Conservation (phyloP, 2,329 filamentous ascomycete species). For the Ophiognomonia clavigignenti-juglandacearum region DNA sequence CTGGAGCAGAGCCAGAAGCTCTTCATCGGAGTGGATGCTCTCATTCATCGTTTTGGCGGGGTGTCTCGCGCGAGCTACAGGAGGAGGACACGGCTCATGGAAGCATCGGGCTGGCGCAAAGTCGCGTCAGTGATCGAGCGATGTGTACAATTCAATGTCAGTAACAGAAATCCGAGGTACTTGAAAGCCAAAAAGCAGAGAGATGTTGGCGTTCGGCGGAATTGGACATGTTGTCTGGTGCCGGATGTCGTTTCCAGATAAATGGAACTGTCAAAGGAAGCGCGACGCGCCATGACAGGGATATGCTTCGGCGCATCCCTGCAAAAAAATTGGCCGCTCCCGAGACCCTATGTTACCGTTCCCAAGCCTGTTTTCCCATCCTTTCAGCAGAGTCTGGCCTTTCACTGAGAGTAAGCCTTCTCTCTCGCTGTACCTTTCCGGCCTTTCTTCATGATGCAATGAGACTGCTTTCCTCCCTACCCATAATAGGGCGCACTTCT, state of each 20-base stretch:
- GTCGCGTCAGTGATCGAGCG: too few species aligned
- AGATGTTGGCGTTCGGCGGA: too few species aligned
- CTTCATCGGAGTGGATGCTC: constrained; percentile 9
- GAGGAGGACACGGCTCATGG: too few species aligned
- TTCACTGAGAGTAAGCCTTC: too few species aligned
- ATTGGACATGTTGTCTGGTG: too few species aligned
- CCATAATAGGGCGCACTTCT: constrained; percentile 10
- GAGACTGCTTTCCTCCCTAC: constrained; percentile 13
- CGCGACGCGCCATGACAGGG: not conserved
- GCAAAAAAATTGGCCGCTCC: not conserved
- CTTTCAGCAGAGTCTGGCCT: not conserved
- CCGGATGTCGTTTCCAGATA: too few species aligned
- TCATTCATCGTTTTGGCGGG: constrained; percentile 7
- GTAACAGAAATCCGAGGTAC: too few species aligned
- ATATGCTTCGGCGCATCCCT: constrained; percentile 1
- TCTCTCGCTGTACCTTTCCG: not conserved
- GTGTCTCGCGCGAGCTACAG: not conserved
- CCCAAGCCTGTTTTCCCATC: not conserved
- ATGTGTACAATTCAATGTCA: too few species aligned
- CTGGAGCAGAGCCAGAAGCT: constrained; percentile 14
- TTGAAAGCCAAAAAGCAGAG: too few species aligned
- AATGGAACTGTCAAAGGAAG: too few species aligned
- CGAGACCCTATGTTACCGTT: not conserved
- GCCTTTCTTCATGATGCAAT: constrained; percentile 7
- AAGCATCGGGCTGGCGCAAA: too few species aligned